Evolutionary conservation across 495 filamentous ascomycete species (phyloP).

Genomic region (Staphylotrichum tortipilum): DNA sequence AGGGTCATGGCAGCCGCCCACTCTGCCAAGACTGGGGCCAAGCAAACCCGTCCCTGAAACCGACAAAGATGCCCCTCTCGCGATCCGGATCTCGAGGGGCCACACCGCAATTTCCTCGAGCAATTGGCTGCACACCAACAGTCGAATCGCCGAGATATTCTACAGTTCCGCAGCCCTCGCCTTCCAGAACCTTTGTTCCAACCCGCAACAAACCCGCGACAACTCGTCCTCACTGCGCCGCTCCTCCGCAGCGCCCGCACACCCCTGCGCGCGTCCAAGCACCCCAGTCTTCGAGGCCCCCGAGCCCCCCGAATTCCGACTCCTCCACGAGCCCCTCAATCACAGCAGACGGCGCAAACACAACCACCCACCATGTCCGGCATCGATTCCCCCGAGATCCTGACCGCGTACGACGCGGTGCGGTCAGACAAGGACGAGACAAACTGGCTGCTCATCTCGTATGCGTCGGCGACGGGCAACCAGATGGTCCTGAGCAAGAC

Average conservation of each 20-base stretch:
- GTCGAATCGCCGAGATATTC: not conserved
- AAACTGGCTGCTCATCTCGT: constrained; percentile 51
- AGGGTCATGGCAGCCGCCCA: no score
- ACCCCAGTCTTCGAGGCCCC: no score
- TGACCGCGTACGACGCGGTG: constrained; percentile 40
- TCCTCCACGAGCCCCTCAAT: no score
- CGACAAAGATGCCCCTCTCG: not conserved
- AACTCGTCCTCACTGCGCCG: no score
- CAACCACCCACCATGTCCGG: constrained; percentile 35
- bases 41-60: no score
- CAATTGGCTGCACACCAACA: not conserved
- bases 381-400: constrained; percentile 37
- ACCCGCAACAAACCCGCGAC: no score
- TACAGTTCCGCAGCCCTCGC: no score
- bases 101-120: not conserved
- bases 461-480: constrained; percentile 39
- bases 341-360: not conserved
- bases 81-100: not conserved
- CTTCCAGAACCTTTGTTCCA: no score
- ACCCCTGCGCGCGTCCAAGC: no score
- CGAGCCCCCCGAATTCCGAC: no score
- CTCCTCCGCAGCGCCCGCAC: no score
- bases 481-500: constrained; percentile 39
- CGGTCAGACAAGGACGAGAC: constrained; percentile 48
- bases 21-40: not conserved